Base-by-base conservation (phyloP, 1,284 basidiomycete species). In the Naganishia sp. region DNA sequence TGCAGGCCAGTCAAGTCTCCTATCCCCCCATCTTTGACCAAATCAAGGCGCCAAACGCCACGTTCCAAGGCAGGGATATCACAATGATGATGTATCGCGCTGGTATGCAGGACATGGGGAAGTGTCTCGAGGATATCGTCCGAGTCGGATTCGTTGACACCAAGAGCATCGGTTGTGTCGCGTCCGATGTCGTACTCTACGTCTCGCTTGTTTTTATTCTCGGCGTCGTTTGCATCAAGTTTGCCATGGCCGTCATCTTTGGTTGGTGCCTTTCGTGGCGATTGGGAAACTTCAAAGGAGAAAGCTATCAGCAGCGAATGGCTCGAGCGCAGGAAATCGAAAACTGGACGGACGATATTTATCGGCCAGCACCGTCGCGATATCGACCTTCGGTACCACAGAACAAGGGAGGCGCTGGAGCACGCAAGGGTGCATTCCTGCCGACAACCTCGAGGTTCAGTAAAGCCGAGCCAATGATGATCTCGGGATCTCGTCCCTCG, bases 181-280 rank as follows among this genome's bases (percentile, higher is more conserved):
- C 94, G 2, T 97, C 95, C 25, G 84, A 90, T 68, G 88, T 97
- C 68, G 94, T 98, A 49, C 88, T 99, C 67, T 96, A 95, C 78
- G 84, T 97, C 65, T 97, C 95, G 54, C 87, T 98, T 72, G 86
- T 95, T 71, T 96, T 98, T 85, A 99, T 99, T 77, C 88, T 97
- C 70, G 96, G 95, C 68, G 94, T 97, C 67, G 95, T 99, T 65
- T 84, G 86, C 64, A 94, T 97, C 80, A 92, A 94, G 69, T 99
- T 98, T 82, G 83, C 86, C 72, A 95, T 99, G 93, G 95, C 96
- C 49, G 90, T 98, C 73, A 84, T 92, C 76, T 99, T 99, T 80
- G 85, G 90, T 47, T 99, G 95, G 95, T 99, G 97, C 85, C 87
- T 93, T 76, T 92, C 90, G 25, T 94, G 90, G 89, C 87, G 87